These are phyloP conservation scores for Lentinula edodes DNA, from an alignment of 768 basidiomycete species.

Conservation along the genomic window DNA sequence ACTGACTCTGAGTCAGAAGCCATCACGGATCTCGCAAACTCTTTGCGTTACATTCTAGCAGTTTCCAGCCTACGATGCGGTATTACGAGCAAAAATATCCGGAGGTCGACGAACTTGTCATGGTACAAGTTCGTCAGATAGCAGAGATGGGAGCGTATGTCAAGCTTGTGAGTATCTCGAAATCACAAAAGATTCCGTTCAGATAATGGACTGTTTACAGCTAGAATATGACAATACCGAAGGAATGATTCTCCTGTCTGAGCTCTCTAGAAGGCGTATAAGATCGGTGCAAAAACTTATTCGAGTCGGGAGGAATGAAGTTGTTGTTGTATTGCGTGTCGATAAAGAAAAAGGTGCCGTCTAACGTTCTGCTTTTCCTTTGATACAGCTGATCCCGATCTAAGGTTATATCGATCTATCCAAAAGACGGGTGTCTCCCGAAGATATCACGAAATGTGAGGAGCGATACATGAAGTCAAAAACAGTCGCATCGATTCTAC, in stretches of 20 bases:
- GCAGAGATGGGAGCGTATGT: conserved; percentile 99
- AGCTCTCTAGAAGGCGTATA: conserved; percentile 93
- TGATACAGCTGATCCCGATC: not conserved
- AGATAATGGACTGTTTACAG: conserved; percentile 31
- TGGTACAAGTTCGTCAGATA: conserved; percentile 99
- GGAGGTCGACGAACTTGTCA: conserved; percentile 96
- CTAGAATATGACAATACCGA: conserved; percentile 99
- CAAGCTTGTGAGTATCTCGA: conserved; percentile 65
- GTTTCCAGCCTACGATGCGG: conserved; percentile 48
- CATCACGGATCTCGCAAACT: not conserved
- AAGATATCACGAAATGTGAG: conserved; percentile 98
- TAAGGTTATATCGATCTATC: conserved; percentile 98
- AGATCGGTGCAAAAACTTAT: conserved; percentile 97
- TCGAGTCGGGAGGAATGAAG: conserved; percentile 94
- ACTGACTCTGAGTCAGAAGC: not conserved
- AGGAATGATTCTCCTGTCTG: conserved; percentile 99
- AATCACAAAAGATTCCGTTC: not conserved
- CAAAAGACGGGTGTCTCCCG: conserved; percentile 95
- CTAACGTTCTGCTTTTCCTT: not conserved
- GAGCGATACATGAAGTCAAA: conserved; percentile 98
- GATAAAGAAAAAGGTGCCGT: conserved; percentile 95
- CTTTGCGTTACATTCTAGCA: not conserved
- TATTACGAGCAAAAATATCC: conserved; percentile 94
- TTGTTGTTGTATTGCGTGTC: conserved; percentile 94
- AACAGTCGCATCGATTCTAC: conserved; percentile 88